Percentiles rank a stretch among this genome's conserved stretches.
Conservation (phyloP, 2,329 filamentous ascomycete genomes). For the Epicoccum sorghinum region DNA sequence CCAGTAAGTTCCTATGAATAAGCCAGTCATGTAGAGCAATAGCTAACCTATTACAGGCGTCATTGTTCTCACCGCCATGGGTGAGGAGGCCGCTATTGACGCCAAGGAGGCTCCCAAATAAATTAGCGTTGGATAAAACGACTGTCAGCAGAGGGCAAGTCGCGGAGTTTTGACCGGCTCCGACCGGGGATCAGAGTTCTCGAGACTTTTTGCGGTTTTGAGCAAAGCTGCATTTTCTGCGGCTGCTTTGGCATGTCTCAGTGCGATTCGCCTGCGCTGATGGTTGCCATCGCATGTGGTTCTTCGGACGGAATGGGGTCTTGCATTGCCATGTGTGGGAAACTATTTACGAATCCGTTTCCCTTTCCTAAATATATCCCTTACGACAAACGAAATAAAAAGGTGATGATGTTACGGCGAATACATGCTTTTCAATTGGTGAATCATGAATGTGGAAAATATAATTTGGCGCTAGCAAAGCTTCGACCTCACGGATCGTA, state of each 20-base stretch:
- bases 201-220: constrained; percentile 25
- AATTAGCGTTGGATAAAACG: constrained; percentile 34
- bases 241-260: constrained; percentile 39
- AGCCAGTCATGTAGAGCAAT: neutral
- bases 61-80: constrained; percentile 93
- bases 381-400: constrained; percentile 45
- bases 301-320: constrained; percentile 46
- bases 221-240: constrained; percentile 35
- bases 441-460: constrained; percentile 32
- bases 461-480: constrained; percentile 32
- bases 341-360: constrained; percentile 43
- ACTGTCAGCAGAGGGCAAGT: constrained; percentile 36
- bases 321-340: constrained; percentile 48
- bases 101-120: constrained; percentile 84
- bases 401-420: constrained; percentile 44
- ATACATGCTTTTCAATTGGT: constrained; percentile 27
- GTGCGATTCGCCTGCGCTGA: constrained; percentile 38
- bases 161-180: constrained; percentile 34
- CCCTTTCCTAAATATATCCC: constrained; percentile 43
- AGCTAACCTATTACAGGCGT: constrained; percentile 67
- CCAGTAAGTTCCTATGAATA: constrained; percentile 69
- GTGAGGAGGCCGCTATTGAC: constrained; percentile 89
- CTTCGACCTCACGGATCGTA: neutral
- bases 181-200: constrained; percentile 29
- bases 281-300: constrained; percentile 42